These are phyloP conservation scores for Phanerochaete sordida DNA, from an alignment of 768 basidiomycete species.

Conservation along the genomic window DNA sequence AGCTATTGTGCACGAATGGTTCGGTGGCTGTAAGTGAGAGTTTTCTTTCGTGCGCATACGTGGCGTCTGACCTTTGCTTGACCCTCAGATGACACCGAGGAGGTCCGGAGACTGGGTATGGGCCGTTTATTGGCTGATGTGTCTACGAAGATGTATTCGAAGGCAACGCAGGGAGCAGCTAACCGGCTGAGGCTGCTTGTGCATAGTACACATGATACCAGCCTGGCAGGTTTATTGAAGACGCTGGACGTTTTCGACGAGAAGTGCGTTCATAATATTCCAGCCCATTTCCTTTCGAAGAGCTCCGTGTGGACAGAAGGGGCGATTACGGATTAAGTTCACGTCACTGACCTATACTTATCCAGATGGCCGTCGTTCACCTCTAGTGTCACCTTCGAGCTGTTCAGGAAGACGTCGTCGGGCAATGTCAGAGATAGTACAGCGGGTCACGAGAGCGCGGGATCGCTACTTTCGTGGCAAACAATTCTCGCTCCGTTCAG, in stretches of 20 bases:
- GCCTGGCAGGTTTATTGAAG: slow-evolving; percentile 56
- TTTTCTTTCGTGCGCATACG: slow-evolving; percentile 7
- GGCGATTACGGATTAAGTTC: not conserved
- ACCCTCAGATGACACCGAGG: slow-evolving; percentile 62
- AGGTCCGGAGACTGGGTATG: slow-evolving; percentile 75
- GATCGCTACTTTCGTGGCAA: slow-evolving; percentile 28
- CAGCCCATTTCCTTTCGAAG: not conserved
- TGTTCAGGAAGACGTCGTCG: slow-evolving; percentile 38
- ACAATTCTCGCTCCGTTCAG: slow-evolving; percentile 38
- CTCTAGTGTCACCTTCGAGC: slow-evolving; percentile 69
- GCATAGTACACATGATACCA: slow-evolving; percentile 71
- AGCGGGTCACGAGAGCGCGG: slow-evolving; percentile 2
- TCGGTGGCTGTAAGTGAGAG: slow-evolving; percentile 42
- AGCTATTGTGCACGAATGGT: slow-evolving; percentile 79
- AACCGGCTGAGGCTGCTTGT: slow-evolving; percentile 64
- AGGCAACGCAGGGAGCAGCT: slow-evolving; percentile 39
- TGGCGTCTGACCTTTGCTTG: not conserved
- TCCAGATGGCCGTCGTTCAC: slow-evolving; percentile 74
- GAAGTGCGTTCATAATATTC: slow-evolving; percentile 37
- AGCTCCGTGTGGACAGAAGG: not conserved
- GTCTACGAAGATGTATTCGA: slow-evolving; percentile 56
- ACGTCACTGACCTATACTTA: not conserved
- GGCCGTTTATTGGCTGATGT: slow-evolving; percentile 69
- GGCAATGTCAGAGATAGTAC: slow-evolving; percentile 3
- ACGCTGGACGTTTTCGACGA: slow-evolving; percentile 75